Evolutionary conservation across 345 rosid species (phyloP), one percentile per base, ranked within the genome.

Genomic region (Orychophragmus violaceus): DNA sequence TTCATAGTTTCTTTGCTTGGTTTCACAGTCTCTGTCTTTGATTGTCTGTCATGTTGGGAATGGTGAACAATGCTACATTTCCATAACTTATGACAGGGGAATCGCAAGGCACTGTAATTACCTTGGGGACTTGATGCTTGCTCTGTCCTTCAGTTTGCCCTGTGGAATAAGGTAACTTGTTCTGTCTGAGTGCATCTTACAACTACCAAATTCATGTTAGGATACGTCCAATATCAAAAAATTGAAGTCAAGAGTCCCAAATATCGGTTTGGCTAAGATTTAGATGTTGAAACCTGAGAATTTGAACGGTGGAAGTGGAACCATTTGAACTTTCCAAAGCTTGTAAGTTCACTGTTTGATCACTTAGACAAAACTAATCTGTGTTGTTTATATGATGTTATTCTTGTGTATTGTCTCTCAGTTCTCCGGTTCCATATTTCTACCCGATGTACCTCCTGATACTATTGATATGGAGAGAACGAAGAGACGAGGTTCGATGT

Each of bases 41-140:
- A 22, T 30, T 39, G 19, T 41, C 41, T 45, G 39, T 65, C 52
- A 46, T 70, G 28, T 7, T 22, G 1, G 14, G 13, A 41, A 4
- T 41, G 22, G 55, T 45, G 29, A 22, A 35, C 33, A 14, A 18
- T 10, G 13, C 9, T 3, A 68, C 8, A 21, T 50, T 23, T 58
- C 5, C 7, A 49, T 37, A 48, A 33, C 27, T 36, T 48, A 62
- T 68, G 46, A 71, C 65, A 94, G 96, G 97, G 99, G 99, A 51
- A 83, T 90, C 24, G 95, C 97, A 44, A 88, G 99, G 82, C 99
- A 94, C 65, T 88, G 88, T 64, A 94, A 94, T 68, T 94, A 94
- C 77, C 97, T 94, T 14, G 97, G 97, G 22, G 97, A 94, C 78
- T 69, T 90, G 77, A 69, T 88, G 87, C 83, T 94, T 75, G 96